Base-by-base conservation (phyloP, 768 basidiomycete genomes). In the Amanita fuliginea region DNA sequence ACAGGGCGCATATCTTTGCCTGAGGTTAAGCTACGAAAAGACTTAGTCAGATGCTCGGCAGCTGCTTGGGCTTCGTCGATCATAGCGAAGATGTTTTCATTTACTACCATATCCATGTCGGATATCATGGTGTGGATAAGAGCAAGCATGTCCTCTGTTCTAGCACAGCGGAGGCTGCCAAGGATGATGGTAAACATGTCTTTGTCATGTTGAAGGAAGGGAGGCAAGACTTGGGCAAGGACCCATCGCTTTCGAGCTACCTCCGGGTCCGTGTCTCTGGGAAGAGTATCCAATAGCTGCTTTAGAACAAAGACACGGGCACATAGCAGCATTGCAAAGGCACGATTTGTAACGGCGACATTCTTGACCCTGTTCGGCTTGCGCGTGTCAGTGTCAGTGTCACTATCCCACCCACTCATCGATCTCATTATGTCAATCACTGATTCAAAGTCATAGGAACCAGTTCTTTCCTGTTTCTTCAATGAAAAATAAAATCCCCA, bases 211-310 rank as follows among this genome's bases (percentile, higher is more conserved):
- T n/a, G n/a, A 45, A 34, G n/a, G 11, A 0, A 14, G 21, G 50
- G 50, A 42, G 44, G 32, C 30, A 46, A 47, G 35, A 39, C 45
- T 39, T 43, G 42, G 32, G 42, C 42, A 43, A 43, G 42, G 18
- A 48, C 51, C 45, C 53, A 54, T 54, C 51, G 51, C 51, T 28
- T 37, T 51, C 46, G 51, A 22, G 51, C 53, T 35, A 30, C 32
- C 42, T 6, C 18, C 10, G 30, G 9, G 18, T 54, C 19, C n/a
- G n/a, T n/a, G n/a, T n/a, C n/a, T n/a, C n/a, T n/a, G n/a, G n/a
- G n/a, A n/a, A n/a, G n/a, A n/a, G n/a, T n/a, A n/a, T n/a, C n/a
- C n/a, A n/a, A n/a, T n/a, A n/a, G n/a, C n/a, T n/a, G n/a, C n/a
- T n/a, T n/a, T n/a, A n/a, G n/a, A n/a, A n/a, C n/a, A n/a, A n/a